Evolutionary conservation across 1,284 basidiomycete species (phyloP).

Genomic region (Trametes hirsuta): DNA sequence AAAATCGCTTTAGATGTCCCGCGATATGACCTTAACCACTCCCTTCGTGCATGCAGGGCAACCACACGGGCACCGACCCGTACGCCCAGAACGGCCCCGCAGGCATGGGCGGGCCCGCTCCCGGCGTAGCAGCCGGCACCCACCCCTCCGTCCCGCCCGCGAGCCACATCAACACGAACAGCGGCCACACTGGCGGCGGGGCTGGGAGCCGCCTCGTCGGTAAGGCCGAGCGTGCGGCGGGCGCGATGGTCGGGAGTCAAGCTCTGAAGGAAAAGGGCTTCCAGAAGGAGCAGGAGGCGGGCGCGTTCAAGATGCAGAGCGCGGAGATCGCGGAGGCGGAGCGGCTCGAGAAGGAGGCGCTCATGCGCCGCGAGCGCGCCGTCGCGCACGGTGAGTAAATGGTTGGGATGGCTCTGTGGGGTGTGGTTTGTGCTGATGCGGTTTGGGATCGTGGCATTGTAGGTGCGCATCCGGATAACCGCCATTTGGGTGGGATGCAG

Average conservation of each 20-base stretch:
- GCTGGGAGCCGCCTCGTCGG: conserved; percentile 40
- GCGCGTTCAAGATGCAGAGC: conserved; percentile 48
- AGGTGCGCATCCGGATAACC: conserved; percentile 45
- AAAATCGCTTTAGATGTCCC: neutral
- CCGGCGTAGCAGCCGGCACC: neutral
- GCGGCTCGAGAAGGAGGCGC: conserved; percentile 53
- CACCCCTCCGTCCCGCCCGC: conserved; percentile 27
- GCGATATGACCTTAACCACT: neutral
- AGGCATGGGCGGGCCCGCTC: neutral
- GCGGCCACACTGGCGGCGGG: conserved; percentile 21
- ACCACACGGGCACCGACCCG: neutral
- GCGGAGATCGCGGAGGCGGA: conserved; percentile 57
- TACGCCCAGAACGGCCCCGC: neutral
- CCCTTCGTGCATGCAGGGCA: neutral
- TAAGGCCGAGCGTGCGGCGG: conserved; percentile 53
- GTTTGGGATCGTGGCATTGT: neutral
- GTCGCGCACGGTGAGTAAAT: conserved; percentile 49
- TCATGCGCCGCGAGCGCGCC: conserved; percentile 52
- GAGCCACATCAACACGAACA: conserved; percentile 26
- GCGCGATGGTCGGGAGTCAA: conserved; percentile 49
- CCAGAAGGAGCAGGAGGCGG: conserved; percentile 59
- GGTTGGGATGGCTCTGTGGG: neutral
- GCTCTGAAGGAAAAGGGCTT: conserved; percentile 52
- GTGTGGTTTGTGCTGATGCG: neutral
- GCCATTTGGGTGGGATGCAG: conserved; percentile 24